Evolutionary conservation across 768 basidiomycete species (phyloP).

Genomic region (Galerina marginata): DNA sequence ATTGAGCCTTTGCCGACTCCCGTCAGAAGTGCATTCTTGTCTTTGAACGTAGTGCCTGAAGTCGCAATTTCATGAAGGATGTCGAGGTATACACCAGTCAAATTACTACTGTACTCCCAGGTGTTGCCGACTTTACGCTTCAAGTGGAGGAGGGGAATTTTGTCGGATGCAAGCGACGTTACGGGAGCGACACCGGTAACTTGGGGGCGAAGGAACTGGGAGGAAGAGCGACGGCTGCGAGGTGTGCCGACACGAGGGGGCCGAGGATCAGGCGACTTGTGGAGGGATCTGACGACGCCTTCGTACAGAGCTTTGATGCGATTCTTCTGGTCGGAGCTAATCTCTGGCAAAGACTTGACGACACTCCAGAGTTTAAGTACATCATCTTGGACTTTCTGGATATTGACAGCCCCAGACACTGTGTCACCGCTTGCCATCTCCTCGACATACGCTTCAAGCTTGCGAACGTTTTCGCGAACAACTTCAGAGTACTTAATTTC

Average conservation of each 20-base stretch:
- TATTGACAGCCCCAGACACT: conserved; percentile 82
- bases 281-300: conserved; percentile 92
- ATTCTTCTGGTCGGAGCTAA: conserved; percentile 96
- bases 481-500: conserved; percentile 96
- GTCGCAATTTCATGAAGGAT: conserved; percentile 98
- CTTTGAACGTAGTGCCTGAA: conserved; percentile 97
- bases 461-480: conserved; percentile 94
- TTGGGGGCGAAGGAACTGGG: conserved; percentile 95
- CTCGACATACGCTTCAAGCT: conserved; percentile 96
- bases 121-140: conserved; percentile 94
- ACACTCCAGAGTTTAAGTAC: conserved; percentile 97
- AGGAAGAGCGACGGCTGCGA: conserved; percentile 88
- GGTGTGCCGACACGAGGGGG: conserved; percentile 48
- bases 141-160: conserved; percentile 92
- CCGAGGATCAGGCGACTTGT: conserved; percentile 72
- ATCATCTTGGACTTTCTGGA: conserved; percentile 97
- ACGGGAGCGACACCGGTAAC: conserved; percentile 76
- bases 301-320: conserved; percentile 95
- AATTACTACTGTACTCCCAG: conserved; percentile 98
- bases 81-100: conserved; percentile 95
- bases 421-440: conserved; percentile 98
- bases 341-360: conserved; percentile 95
- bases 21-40: conserved; percentile 97
- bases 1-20: conserved; percentile 99
- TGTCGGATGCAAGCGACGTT: conserved; percentile 79